These are phyloP conservation scores for Penicillium paradoxum DNA, from an alignment of 495 filamentous ascomycete genomes.

Conservation along the genomic window DNA sequence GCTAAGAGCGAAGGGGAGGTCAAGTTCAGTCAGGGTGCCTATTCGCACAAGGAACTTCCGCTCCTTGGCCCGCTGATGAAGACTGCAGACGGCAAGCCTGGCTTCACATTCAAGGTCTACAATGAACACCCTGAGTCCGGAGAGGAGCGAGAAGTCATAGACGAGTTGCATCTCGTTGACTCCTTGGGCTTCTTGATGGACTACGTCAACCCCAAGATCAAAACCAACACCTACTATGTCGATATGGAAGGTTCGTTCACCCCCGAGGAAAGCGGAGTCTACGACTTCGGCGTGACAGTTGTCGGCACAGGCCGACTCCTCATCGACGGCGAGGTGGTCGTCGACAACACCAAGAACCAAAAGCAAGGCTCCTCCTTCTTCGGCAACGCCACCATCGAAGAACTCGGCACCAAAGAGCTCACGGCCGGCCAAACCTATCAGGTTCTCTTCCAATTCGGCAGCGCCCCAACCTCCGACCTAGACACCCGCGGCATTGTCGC, in stretches of 20 bases:
- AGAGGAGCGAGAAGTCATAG: slow-evolving; percentile 45
- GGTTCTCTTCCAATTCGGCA: slow-evolving; percentile 60
- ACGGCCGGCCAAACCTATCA: slow-evolving; percentile 58
- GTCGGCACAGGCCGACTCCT: slow-evolving; percentile 68
- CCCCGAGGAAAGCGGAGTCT: slow-evolving; percentile 58
- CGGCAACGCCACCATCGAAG: slow-evolving; percentile 56
- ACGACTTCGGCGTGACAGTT: slow-evolving; percentile 72
- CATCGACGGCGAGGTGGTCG: slow-evolving; percentile 62
- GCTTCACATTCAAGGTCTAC: slow-evolving; percentile 57
- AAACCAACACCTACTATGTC: slow-evolving; percentile 50
- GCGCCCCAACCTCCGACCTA: slow-evolving; percentile 56
- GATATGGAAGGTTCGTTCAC: slow-evolving; percentile 56
- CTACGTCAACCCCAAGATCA: slow-evolving; percentile 55
- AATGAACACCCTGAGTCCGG: slow-evolving; percentile 45
- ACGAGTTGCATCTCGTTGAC: slow-evolving; percentile 50
- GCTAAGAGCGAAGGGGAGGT: slow-evolving; percentile 48
- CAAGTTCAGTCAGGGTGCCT: slow-evolving; percentile 45
- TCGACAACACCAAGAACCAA: slow-evolving; percentile 64
- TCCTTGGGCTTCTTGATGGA: slow-evolving; percentile 59
- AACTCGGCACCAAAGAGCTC: slow-evolving; percentile 50
- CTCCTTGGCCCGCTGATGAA: slow-evolving; percentile 48
- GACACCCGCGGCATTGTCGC: slow-evolving; percentile 45
- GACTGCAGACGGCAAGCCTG: slow-evolving; percentile 43
- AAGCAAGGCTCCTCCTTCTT: slow-evolving; percentile 58
- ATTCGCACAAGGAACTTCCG: slow-evolving; percentile 58